Evolutionary conservation across 2,329 filamentous ascomycete genomes (phyloP), one percentile per base, ranked within the genome.

Genomic region (Neofusicoccum cordaticola): DNA sequence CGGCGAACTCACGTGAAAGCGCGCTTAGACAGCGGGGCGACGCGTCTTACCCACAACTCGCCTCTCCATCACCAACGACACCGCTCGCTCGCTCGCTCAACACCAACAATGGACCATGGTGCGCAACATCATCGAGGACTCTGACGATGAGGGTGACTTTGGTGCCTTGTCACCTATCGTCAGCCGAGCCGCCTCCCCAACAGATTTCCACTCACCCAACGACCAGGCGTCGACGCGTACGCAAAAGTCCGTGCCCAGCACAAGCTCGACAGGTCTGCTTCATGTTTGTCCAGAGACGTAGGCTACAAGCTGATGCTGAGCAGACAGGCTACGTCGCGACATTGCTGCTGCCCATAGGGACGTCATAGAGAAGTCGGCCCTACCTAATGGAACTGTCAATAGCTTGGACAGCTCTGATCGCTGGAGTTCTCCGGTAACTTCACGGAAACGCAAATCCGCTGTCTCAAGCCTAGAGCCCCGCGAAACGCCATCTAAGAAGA

Each of bases 91-190:
- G n/a, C 22, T 31, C 11, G 31, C 22, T 39, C 15, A 15, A 45
- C 27, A 9, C 31, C 11, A 13, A 12, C 41, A 27, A 60, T 60
- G 56, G 56, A 22, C 42, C 41, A 64, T 64, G 63, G 52, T 53
- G 37, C 63, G 63, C 53, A 42, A 50, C 35, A 68, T 75, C 19
- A 73, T 77, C 31, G 74, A 75, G 60, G 75, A 77, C 61, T 77
- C 75, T 2, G 75, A 77, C 62, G 75, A 76, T 22, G 75, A 75
- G 48, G 66, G 71, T 9, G 73, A 75, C n/a, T 73, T 75, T 2
- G 73, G 73, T 42, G 67, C 41, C 37, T 65, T 22, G 64, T 69
- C 39, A 42, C 68, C 31, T 41, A 47, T 45, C 34, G 31, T 35
- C n/a, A 66, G 66, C n/a, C 50, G 60, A 13, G 63, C 62, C n/a